Evolutionary conservation across 2,329 filamentous ascomycete genomes (phyloP), one percentile per base, ranked within the genome.

Genomic region (Coniochaeta sp.): DNA sequence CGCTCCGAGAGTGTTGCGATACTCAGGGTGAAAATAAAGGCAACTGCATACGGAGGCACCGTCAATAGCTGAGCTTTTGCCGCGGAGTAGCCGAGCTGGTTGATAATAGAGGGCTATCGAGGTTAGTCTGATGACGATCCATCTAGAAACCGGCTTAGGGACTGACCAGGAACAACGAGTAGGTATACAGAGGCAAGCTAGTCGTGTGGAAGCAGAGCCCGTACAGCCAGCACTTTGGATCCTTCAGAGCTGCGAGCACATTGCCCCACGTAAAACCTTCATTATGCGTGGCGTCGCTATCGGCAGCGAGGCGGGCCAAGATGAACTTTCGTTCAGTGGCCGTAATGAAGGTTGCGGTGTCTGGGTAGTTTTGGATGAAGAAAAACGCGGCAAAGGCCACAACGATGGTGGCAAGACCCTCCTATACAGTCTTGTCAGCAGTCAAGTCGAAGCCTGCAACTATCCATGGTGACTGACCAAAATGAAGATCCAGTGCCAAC

Each of bases 201-300:
- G 91, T 85, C 6, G 87, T 90, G 69, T 91, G 88, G 66, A 90
- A 91, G 0, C 81, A 83, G 0, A 90, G 70, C 0, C 87, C 86
- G 64, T 92, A 92, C 0, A 92, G 77, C 86, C 85, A 90, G 67
- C 86, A 86, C 68, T 87, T 90, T 1, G 83, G 82, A 65, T 93
- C 87, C 16, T 78, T 82, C 44, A 90, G 70, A 0, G 89, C 89
- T 19, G 82, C 76, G 26, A 72, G 60, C 0, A 92, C 89, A 22
- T 86, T 85, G 0, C 65, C 70, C 90, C 89, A 93, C 3, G 75
- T 81, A 67, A 93, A 92, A 0, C 74, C 68, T 64, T 93, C 89
- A 56, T 87, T 76, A 6, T 86, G 81, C 0, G 85, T 90, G 0
- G 88, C 85, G 67, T 92, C 89, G 63, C 82, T 86, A 65, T 92